Evolutionary conservation across 495 filamentous ascomycete genomes (phyloP), one percentile per base, ranked within the genome.

Genomic region (Lasiosphaeria hispida): DNA sequence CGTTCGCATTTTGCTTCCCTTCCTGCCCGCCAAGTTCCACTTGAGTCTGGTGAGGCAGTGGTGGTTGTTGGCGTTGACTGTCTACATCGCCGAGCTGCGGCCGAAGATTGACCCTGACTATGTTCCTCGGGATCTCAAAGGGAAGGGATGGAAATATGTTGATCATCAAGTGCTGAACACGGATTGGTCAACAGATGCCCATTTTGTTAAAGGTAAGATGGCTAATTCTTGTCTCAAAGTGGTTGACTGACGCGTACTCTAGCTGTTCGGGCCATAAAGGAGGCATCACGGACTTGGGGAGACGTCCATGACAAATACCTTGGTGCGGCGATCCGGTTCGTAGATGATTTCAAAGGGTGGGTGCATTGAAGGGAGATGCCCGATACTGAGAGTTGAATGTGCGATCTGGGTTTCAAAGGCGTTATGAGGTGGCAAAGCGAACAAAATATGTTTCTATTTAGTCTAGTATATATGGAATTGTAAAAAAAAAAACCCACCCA

Each of bases 21-120:
- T 89, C 6, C 78, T 96, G 11, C 92, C 91, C 0, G 68, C 77
- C 4, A 83, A 83, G 63, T 90, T 83, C 57, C 92, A 94, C 59
- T 66, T 90, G 38, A 75, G 75, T 14, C 73, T 97, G 14, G 80
- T 96, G 7, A 79, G 85, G 14, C 87, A 93, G 66, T 96, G 95
- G 89, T 96, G 90, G 92, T 72, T 97, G 4, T 78, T 95, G 40
- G 85, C 87, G 0, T 65, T 96, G 33, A 77, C 86, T 0, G 82
- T 91, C 2, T 97, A 95, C 60, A 83, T 94, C 33, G 75, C 83
- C 0, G 87, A 90, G 68, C 64, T 89, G 13, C 78, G 92, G 11
- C 92, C 90, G 2, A 75, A 81, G 50, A 82, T 96, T 33, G 74
- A 86, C 17, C 75, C 86, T 11, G 84, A 87, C 53, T 68, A 79